Percentiles rank a stretch among this genome's conserved stretches.
These are phyloP conservation scores for Porpolomopsis calyptriformis DNA, from an alignment of 768 basidiomycete species.

Conservation along the genomic window DNA sequence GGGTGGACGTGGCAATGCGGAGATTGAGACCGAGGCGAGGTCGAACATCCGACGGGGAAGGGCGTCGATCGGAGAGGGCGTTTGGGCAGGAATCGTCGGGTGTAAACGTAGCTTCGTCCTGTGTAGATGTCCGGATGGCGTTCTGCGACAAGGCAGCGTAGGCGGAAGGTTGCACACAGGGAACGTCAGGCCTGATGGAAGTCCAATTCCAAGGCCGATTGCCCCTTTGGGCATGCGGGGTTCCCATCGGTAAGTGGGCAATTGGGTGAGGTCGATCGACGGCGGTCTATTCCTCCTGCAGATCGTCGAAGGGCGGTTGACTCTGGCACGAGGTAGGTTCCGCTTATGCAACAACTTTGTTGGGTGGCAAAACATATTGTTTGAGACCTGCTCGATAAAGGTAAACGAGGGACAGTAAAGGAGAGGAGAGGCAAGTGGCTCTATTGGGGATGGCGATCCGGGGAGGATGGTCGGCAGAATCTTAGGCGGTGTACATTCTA, in stretches of 20 bases:
- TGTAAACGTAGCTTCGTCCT: neutral
- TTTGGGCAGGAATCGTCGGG: neutral
- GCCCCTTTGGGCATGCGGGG: constrained; percentile 2
- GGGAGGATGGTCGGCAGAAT: neutral
- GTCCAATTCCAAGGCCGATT: neutral
- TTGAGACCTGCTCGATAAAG: neutral
- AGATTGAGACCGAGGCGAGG: neutral
- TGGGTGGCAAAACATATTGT: neutral
- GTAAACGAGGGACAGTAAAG: no score
- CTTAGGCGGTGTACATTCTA: no score
- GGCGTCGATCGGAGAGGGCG: neutral
- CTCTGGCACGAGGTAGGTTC: neutral
- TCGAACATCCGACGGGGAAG: neutral
- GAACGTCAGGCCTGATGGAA: neutral
- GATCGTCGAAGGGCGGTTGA: neutral
- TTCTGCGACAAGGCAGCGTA: no score
- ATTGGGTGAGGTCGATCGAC: constrained; percentile 3
- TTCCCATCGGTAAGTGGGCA: constrained; percentile 10
- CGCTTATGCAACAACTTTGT: no score
- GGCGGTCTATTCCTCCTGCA: neutral
- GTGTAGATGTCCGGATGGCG: no score
- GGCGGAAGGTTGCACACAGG: no score
- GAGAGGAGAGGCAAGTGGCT: neutral
- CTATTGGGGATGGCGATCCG: neutral
- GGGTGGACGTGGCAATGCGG: neutral